Base-by-base conservation (phyloP, 1,284 basidiomycete genomes). In the Trametes hirsuta region DNA sequence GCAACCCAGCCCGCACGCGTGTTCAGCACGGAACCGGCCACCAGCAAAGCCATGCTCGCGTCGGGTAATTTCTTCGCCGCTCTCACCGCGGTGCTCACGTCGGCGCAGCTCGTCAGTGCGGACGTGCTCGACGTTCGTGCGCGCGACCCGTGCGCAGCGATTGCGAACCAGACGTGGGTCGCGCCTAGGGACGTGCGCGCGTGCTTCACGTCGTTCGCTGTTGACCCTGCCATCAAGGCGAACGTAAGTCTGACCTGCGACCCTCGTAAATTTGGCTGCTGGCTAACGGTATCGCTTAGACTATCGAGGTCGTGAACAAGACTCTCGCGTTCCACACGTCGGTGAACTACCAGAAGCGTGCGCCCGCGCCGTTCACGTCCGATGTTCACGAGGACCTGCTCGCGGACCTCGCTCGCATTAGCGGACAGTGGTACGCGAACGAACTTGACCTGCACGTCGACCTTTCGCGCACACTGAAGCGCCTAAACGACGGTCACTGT, bases 271-370 rank as follows among this genome's bases (percentile, higher is more conserved):
- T 8, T 53, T 8, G 25, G 18, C 41, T n/a, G 41, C 24, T 57
- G 30, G 50, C 53, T 35, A 44, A 63, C 56, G 10, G 18, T 34
- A 6, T 9, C n/a, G 56, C 21, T 14, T 45, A 66, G 84, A 77
- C 83, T 54, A 75, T 86, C 51, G 81, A 86, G 56, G 83, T 83
- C 18, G 76, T 84, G 10, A 85, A 81, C 70, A 84, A 82, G 71
- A 84, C 84, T 0, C 74, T 86, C 34, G 79, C 81, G 15, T 85
- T 87, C 68, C 84, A 86, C 67, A 84, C 84, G 0, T 85, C 84
- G 4, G 78, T 80, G 34, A 85, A 84, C 70, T 86, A 85, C 63
- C 79, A 85, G 69, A 75, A 81, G 47, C 75, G 75, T 55, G 84
- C 84, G 4, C 83, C 84, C 1, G 68, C 72, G 47, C 84, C 84